Percentiles rank a stretch among this genome's conserved stretches.
phyloP scores from a whole-genome alignment of 768 basidiomycete genomes.

The Obba rivulosa region DNA sequence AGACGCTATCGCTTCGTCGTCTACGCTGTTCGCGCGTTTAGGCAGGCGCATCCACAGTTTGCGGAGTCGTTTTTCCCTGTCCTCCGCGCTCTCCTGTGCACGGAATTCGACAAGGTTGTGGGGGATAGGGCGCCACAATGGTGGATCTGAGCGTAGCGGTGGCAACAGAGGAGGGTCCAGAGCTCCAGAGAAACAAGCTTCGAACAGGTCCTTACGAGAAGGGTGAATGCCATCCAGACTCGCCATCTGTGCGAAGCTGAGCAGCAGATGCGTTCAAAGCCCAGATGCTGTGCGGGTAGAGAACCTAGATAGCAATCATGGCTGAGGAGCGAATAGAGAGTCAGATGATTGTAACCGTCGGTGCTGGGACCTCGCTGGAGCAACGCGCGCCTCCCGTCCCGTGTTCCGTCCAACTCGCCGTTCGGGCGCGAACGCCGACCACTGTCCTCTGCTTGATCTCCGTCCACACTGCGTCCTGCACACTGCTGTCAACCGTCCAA shows the following conservation, averaged over 20 bases:
- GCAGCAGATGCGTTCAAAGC: neutral
- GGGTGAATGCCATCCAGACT: constrained; percentile 17
- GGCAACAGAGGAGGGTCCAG: constrained; percentile 55
- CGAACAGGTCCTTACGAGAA: constrained; percentile 47
- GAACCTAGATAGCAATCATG: too few species aligned
- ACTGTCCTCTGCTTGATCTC: too few species aligned
- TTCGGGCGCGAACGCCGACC: too few species aligned
- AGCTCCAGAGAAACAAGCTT: constrained; percentile 46
- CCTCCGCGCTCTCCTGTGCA: constrained; percentile 54
- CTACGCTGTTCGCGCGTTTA: constrained; percentile 17
- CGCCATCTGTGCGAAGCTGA: constrained; percentile 4
- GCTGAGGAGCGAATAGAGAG: too few species aligned
- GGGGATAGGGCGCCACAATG: constrained; percentile 33
- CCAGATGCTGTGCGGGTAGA: too few species aligned
- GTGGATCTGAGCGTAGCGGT: constrained; percentile 50
- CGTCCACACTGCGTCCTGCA: too few species aligned
- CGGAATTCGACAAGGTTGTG: constrained; percentile 60
- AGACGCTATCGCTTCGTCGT: constrained; percentile 16
- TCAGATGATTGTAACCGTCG: too few species aligned
- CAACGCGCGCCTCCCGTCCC: too few species aligned
- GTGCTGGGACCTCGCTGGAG: too few species aligned
- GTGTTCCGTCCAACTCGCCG: too few species aligned
- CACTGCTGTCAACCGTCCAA: too few species aligned
- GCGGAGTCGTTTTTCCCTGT: constrained; percentile 54
- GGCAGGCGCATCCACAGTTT: constrained; percentile 61